Conservation (phyloP, 108 stramenopile genomes). For the Nitzschia sp. region DNA sequence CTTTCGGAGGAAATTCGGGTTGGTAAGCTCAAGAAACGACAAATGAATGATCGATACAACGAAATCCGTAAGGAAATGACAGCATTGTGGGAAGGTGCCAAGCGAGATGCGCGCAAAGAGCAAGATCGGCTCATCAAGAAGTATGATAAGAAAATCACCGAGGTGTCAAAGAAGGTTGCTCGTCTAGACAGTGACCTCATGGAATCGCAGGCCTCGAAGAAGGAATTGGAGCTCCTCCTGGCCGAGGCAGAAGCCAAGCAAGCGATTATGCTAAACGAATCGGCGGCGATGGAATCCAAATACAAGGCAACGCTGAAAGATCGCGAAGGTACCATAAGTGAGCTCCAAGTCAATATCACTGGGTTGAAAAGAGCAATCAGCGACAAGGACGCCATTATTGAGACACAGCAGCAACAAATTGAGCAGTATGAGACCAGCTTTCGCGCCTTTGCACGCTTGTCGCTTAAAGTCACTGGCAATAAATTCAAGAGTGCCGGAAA, state of each 20-base stretch:
- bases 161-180: conserved; percentile 19
- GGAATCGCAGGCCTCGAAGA: conserved; percentile 4
- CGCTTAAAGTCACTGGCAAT: conserved; percentile 30
- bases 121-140: conserved; percentile 37
- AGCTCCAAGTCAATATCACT: conserved; percentile 24
- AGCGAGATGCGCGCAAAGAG: conserved; percentile 51
- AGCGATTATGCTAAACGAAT: conserved; percentile 8
- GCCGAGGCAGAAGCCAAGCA: conserved; percentile 17
- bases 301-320: conserved; percentile 23
- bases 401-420: conserved; percentile 31
- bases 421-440: conserved; percentile 42
- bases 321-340: conserved; percentile 30
- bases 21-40: conserved; percentile 41
- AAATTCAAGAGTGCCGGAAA: conserved; percentile 19
- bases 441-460: conserved; percentile 31
- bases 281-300: conserved; percentile 20
- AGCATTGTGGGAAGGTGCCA: conserved; percentile 43
- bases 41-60: conserved; percentile 57
- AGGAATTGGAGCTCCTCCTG: conserved; percentile 14
- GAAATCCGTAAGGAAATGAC: conserved; percentile 59
- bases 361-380: conserved; percentile 26
- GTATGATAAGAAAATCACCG: conserved; percentile 39
- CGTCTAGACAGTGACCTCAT: conserved; percentile 32
- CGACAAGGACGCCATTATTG: conserved; percentile 23
- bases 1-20: conserved; percentile 32